Evolutionary conservation across 1,284 basidiomycete genomes (phyloP).

Genomic region (Ceratobasidium sp.): DNA sequence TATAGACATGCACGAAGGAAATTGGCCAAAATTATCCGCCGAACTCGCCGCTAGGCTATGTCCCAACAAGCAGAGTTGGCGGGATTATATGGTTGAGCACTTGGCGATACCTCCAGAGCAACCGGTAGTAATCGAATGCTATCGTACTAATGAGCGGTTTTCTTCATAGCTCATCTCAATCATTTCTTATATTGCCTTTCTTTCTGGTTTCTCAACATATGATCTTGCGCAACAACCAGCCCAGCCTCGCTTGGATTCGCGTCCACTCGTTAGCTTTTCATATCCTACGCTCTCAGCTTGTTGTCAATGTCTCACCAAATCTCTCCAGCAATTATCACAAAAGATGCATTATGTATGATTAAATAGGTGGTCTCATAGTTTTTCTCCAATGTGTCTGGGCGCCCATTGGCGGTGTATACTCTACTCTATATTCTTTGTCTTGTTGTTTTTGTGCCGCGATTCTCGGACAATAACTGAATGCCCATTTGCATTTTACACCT

Average conservation of each 20-base stretch:
- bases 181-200: background rate
- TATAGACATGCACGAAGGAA: constrained; percentile 20
- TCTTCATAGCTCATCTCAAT: too few relatives aligned
- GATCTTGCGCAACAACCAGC: too few relatives aligned
- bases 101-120: constrained; percentile 11
- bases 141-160: constrained; percentile 11
- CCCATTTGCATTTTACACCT: constrained; percentile 8
- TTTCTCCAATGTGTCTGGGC: constrained; percentile 31
- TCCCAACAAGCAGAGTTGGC: constrained; percentile 34
- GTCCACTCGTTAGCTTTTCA: background rate
- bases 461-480: constrained; percentile 8
- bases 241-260: too few relatives aligned
- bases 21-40: background rate
- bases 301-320: background rate
- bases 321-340: constrained; percentile 8
- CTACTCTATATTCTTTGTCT: constrained; percentile 7
- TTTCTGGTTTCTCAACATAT: background rate
- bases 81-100: constrained; percentile 26
- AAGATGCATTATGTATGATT: constrained; percentile 38
- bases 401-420: constrained; percentile 34
- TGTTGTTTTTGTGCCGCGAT: background rate
- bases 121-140: constrained; percentile 24
- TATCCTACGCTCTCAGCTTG: constrained; percentile 3
- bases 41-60: constrained; percentile 24
- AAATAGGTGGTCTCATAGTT: constrained; percentile 9